phyloP scores from a whole-genome alignment of 164 flowering plant genomes.

The Houttuynia cordata region DNA sequence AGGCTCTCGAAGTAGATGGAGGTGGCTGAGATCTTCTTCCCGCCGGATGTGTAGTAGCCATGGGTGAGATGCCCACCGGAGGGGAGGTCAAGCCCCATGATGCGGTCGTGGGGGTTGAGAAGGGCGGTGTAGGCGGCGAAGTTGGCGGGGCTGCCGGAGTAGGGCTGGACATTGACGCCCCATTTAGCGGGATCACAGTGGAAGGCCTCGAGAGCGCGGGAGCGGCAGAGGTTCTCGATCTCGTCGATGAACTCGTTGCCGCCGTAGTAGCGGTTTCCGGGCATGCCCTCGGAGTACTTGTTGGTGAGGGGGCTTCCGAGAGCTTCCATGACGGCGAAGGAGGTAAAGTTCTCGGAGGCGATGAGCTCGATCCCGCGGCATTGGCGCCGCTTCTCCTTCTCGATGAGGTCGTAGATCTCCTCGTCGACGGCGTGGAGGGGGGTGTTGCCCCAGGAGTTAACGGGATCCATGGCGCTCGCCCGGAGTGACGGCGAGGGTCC shows the following conservation, averaged over 20 bases:
- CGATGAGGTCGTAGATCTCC: constrained; percentile 89
- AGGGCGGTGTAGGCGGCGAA: constrained; percentile 97
- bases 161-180: constrained; percentile 99
- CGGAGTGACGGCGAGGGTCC: background rate
- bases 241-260: constrained; percentile 95
- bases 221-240: constrained; percentile 83
- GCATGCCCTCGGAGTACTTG: constrained; percentile 98
- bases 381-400: constrained; percentile 93
- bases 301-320: constrained; percentile 87
- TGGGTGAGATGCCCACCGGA: constrained; percentile 96
- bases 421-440: constrained; percentile 51
- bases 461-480: constrained; percentile 59
- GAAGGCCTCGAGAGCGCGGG: constrained; percentile 71
- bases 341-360: constrained; percentile 95
- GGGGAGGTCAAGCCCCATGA: constrained; percentile 94
- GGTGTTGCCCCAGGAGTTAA: constrained; percentile 69
- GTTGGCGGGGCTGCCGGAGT: constrained; percentile 90
- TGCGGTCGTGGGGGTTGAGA: constrained; percentile 83
- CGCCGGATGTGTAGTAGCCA: constrained; percentile 89
- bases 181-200: constrained; percentile 57
- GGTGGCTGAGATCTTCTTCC: constrained; percentile 96
- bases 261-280: constrained; percentile 96
- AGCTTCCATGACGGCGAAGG: constrained; percentile 94
- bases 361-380: constrained; percentile 92
- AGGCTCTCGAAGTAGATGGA: constrained; percentile 96